Conservation (phyloP, 768 basidiomycete species). For the Serendipita vermifera region DNA sequence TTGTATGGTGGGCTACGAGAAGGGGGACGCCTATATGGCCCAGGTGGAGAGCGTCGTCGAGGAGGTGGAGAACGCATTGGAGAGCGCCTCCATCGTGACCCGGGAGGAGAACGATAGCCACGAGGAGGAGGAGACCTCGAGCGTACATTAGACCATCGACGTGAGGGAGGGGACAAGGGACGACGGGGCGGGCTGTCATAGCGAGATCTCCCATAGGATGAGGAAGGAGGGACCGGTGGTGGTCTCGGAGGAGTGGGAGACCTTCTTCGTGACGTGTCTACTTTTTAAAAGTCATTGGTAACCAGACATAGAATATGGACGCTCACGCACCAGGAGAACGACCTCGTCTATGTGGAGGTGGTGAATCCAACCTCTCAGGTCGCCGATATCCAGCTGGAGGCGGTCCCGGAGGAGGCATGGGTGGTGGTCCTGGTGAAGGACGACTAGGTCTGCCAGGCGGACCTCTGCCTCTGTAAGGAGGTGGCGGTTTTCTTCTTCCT, state of each 20-base stretch:
- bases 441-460: too few species aligned
- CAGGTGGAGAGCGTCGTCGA: neutral
- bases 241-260: neutral
- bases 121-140: neutral
- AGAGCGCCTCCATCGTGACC: neutral
- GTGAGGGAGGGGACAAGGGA: neutral
- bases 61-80: neutral
- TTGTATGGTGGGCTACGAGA: neutral
- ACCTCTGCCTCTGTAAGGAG: too few species aligned
- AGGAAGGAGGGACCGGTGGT: neutral
- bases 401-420: neutral
- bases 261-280: neutral
- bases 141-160: neutral
- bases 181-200: slow-evolving; percentile 3
- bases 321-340: slow-evolving; percentile 8
- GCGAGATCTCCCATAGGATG: neutral
- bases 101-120: neutral
- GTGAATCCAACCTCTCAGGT: neutral
- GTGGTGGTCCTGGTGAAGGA: slow-evolving; percentile 8
- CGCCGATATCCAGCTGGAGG: slow-evolving; percentile 1
- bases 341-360: neutral
- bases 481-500: too few species aligned
- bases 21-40: neutral
- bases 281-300: neutral
- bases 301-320: too few species aligned